phyloP scores from a whole-genome alignment of 768 basidiomycete genomes.

The Lactifluus subvellereus region DNA sequence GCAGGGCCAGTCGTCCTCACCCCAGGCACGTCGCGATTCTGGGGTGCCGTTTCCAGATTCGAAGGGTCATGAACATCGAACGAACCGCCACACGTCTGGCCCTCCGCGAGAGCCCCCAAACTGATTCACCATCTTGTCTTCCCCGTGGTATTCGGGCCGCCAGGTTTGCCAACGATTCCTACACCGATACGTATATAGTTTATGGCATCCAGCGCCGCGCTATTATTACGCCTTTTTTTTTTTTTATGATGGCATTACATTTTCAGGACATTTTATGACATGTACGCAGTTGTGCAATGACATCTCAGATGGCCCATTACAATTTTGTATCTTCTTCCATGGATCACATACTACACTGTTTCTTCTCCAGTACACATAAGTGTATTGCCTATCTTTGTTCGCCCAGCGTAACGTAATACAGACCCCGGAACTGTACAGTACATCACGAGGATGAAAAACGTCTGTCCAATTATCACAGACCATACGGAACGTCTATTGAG shows the following conservation, averaged over 20 bases:
- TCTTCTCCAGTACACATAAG: constrained; percentile 3
- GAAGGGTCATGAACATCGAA: constrained; percentile 29
- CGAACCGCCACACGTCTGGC: constrained; percentile 31
- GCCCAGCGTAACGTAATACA: constrained; percentile 9
- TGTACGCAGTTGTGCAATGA: constrained; percentile 12
- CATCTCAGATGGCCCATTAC: constrained; percentile 7
- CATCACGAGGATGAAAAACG: neutral
- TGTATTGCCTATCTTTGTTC: constrained; percentile 10
- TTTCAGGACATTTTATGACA: constrained; percentile 16
- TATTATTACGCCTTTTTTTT: constrained; percentile 10
- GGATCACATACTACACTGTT: constrained; percentile 1
- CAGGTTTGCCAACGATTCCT: constrained; percentile 5
- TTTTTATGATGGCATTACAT: constrained; percentile 3
- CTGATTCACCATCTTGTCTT: constrained; percentile 12
- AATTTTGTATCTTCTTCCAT: constrained; percentile 12
- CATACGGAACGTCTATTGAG: constrained; percentile 4
- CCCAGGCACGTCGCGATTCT: constrained; percentile 28
- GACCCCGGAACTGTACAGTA: constrained; percentile 7
- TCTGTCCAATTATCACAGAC: neutral
- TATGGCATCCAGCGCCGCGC: constrained; percentile 16
- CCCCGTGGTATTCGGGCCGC: neutral
- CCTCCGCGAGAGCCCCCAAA: constrained; percentile 39
- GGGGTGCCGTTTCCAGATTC: constrained; percentile 57
- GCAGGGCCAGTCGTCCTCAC: constrained; percentile 24
- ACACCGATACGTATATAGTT: constrained; percentile 17